Evolutionary conservation across 768 basidiomycete genomes (phyloP).

Genomic region (Pisolithus orientalis): DNA sequence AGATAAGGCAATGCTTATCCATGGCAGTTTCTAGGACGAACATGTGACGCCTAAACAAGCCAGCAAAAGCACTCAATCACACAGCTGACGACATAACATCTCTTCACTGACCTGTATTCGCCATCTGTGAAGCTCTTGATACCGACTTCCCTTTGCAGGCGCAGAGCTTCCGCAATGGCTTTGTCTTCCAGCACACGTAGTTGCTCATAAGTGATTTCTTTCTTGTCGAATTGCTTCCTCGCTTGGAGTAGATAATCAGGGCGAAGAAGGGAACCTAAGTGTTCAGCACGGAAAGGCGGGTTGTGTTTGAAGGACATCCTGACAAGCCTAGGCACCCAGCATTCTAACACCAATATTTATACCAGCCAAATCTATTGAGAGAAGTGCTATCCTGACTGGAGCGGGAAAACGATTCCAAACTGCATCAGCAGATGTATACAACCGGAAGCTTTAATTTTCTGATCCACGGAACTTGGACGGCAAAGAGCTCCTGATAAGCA

Average conservation of each 20-base stretch:
- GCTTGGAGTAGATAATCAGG: constrained; percentile 35
- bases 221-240: constrained; percentile 29
- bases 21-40: neutral
- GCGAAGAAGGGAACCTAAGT: constrained; percentile 40
- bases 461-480: no score
- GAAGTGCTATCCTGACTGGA: neutral
- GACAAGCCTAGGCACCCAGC: neutral
- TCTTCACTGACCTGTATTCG: constrained; percentile 29
- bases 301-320: constrained; percentile 16
- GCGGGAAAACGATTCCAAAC: no score
- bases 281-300: constrained; percentile 42
- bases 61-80: neutral
- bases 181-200: constrained; percentile 34
- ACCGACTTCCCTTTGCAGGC: constrained; percentile 34
- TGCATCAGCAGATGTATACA: no score
- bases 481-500: no score
- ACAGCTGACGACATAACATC: constrained; percentile 6
- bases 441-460: no score
- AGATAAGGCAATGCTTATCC: neutral
- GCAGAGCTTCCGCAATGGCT: constrained; percentile 30
- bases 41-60: constrained; percentile 19
- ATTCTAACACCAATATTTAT: neutral
- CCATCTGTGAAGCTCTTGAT: constrained; percentile 39
- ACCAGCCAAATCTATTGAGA: neutral
- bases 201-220: constrained; percentile 29